Percentiles rank a stretch among this genome's conserved stretches.
phyloP scores from a whole-genome alignment of 352 stramenopile genomes.

The Globisporangium viniferum region DNA sequence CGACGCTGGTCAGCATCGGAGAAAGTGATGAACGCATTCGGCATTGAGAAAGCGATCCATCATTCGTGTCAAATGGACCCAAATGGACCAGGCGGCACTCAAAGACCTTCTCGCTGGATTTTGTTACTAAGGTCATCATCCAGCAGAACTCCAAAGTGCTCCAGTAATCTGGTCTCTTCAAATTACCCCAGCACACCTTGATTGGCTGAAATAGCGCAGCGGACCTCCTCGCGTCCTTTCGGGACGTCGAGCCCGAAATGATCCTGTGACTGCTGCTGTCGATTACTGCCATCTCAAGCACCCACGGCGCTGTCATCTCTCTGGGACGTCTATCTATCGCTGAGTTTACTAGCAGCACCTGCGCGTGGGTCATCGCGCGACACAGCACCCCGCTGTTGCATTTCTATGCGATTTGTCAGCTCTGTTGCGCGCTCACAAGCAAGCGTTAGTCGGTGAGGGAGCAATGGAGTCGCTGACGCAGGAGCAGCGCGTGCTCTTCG shows the following conservation, averaged over 20 bases:
- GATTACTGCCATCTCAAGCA: neutral
- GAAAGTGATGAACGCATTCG: too few species aligned
- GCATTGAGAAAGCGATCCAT: too few species aligned
- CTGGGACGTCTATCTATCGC: too few species aligned
- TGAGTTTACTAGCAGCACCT: neutral
- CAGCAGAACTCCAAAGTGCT: too few species aligned
- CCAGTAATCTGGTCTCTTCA: too few species aligned
- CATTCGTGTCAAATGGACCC: too few species aligned
- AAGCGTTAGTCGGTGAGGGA: neutral
- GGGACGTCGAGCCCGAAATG: neutral
- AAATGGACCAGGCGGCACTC: too few species aligned
- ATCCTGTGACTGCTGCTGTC: neutral
- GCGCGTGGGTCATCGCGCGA: neutral
- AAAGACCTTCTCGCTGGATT: too few species aligned
- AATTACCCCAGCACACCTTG: neutral
- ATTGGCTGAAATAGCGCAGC: neutral
- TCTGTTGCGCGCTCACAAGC: neutral
- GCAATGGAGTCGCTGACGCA: constrained; percentile 78
- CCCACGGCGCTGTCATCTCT: neutral
- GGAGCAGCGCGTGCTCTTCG: constrained; percentile 69
- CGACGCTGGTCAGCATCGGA: neutral
- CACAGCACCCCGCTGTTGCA: neutral
- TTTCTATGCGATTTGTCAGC: neutral
- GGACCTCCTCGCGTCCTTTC: neutral
- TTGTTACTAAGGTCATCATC: too few species aligned